Conservation (phyloP, 2,329 filamentous ascomycete genomes). For the Fusarium multiceps region DNA sequence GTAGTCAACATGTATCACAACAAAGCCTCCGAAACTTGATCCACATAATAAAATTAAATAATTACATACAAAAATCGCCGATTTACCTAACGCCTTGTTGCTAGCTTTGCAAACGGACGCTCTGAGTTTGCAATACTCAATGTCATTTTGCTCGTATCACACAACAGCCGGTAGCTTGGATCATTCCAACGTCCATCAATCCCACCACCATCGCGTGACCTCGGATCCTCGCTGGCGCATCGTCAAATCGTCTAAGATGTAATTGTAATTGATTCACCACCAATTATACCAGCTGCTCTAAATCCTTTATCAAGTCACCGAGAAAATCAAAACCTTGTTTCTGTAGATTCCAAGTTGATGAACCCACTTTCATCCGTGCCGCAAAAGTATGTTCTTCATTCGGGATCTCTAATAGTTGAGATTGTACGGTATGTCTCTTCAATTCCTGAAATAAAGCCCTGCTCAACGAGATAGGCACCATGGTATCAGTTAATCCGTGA, state of each 20-base stretch:
- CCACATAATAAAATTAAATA: too few species aligned
- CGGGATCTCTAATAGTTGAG: neutral
- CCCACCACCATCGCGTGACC: too few species aligned
- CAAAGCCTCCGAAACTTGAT: too few species aligned
- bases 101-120: too few species aligned
- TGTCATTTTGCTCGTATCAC: too few species aligned
- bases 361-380: neutral
- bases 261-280: neutral
- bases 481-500: neutral
- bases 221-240: too few species aligned
- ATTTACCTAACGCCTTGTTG: too few species aligned
- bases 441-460: neutral
- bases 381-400: conserved; percentile 8
- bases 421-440: neutral
- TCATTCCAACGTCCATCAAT: too few species aligned
- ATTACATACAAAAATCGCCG: too few species aligned
- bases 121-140: too few species aligned
- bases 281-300: neutral
- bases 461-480: conserved; percentile 1
- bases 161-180: too few species aligned
- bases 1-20: too few species aligned
- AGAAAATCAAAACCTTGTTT: neutral
- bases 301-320: neutral
- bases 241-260: neutral
- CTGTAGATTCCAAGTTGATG: neutral